Evolutionary conservation across 805 yeast genomes (phyloP), one percentile per base, ranked within the genome.

Genomic region (Ogataea chonburiensis): DNA sequence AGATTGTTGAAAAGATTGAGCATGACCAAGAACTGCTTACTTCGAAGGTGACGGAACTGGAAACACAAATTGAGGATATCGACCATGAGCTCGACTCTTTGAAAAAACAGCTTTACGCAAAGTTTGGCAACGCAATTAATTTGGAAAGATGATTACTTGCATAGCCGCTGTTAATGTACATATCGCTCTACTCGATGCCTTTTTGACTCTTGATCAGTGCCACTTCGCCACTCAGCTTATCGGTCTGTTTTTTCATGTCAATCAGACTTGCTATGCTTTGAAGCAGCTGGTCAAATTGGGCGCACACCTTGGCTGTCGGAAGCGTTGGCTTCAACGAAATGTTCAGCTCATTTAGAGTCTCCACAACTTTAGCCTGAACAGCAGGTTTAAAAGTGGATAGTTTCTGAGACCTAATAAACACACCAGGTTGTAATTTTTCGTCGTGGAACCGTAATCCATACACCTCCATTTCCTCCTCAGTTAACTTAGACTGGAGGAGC

Each of bases 61-160:
- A 77, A 24, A 51, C 55, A 3, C 56, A 71, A 41, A 66, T 84
- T 21, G 75, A 68, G 2, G 67, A 56, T 1, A 64, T 81, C 22
- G 80, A 79, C 42, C 71, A 68, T 3, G 64, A 73, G 40, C 67
- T 91, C 60, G 59, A 61, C 7, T 71, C 60, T 18, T 71, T 91
- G 52, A 91, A 91, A 64, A 72, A 75, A 21, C 70, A 68, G n/a
- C 67, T 91, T 38, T 93, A 91, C 54, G 86, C 86, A 12, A 87
- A 85, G 59, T 93, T 91, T 56, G 98, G 98, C 17, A 76, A 75
- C 50, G 79, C 86, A 40, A 93, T 91, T 56, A 89, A 89, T 57
- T 66, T 91, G 31, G 98, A 91, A 57, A 67, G 79, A 37, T 74
- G 36, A 50, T 11, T 37, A 17, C 31, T 25, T n/a, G 22, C 12